Evolutionary conservation across 768 basidiomycete species (phyloP).

Genomic region (Calocybe cyanea): DNA sequence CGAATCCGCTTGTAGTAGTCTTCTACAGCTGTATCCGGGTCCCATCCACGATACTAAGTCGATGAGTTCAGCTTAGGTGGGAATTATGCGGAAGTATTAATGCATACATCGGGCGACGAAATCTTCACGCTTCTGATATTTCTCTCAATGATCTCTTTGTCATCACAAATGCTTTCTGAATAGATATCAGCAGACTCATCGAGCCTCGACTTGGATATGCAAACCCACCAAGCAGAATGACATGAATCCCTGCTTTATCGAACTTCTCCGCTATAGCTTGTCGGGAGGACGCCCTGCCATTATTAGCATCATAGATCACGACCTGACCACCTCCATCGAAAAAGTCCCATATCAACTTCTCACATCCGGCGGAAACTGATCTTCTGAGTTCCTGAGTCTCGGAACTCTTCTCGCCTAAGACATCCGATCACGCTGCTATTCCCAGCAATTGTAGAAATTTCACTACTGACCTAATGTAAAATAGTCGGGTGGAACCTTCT

Average conservation of each 20-base stretch:
- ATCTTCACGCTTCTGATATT: conserved; percentile 98
- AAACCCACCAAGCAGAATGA: conserved; percentile 80
- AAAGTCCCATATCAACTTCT: conserved; percentile 85
- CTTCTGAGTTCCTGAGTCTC: conserved; percentile 78
- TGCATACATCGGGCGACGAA: conserved; percentile 90
- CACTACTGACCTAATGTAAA: conserved; percentile 67
- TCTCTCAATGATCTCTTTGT: conserved; percentile 86
- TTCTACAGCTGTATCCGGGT: conserved; percentile 85
- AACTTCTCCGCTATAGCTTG: conserved; percentile 80
- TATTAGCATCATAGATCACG: conserved; percentile 98
- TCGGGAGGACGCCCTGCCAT: conserved; percentile 68
- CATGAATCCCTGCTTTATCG: conserved; percentile 82
- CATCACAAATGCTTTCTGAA: conserved; percentile 86
- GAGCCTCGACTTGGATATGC: neutral
- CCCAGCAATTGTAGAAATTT: neutral
- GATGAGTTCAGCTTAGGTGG: conserved; percentile 1
- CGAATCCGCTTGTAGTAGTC: conserved; percentile 91
- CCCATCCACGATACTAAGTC: conserved; percentile 83
- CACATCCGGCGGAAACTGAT: conserved; percentile 77
- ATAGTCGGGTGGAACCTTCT: conserved; percentile 89
- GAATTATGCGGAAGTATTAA: neutral
- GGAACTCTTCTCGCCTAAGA: conserved; percentile 66
- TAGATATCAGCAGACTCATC: neutral
- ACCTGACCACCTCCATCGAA: conserved; percentile 89
- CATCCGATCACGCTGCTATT: no score